phyloP scores from a whole-genome alignment of 768 basidiomycete genomes.

The Suillus tomentosus region DNA sequence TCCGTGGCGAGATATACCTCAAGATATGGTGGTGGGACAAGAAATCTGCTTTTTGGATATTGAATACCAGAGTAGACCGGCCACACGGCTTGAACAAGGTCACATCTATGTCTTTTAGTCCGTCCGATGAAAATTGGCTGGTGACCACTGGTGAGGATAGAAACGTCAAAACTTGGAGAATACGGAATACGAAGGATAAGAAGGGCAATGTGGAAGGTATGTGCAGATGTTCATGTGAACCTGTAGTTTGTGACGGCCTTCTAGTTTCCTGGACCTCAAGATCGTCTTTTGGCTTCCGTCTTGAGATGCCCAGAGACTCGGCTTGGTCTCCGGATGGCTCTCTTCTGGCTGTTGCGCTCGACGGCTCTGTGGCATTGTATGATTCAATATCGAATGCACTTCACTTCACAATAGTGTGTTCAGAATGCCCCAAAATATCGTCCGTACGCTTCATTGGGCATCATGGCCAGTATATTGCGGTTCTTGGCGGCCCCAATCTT shows the following conservation, averaged over 20 bases:
- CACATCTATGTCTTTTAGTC: constrained; percentile 70
- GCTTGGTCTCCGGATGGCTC: constrained; percentile 89
- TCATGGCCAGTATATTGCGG: constrained; percentile 70
- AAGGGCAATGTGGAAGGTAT: constrained; percentile 54
- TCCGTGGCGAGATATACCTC: constrained; percentile 71
- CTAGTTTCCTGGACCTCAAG: constrained; percentile 74
- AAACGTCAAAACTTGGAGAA: constrained; percentile 79
- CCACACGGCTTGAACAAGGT: constrained; percentile 76
- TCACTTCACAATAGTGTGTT: constrained; percentile 58
- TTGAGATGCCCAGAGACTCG: constrained; percentile 62
- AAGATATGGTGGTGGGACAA: constrained; percentile 91
- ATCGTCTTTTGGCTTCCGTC: constrained; percentile 69
- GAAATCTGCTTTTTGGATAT: constrained; percentile 59
- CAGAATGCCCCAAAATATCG: constrained; percentile 48
- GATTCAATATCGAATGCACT: constrained; percentile 65
- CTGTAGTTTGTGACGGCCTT: constrained; percentile 8
- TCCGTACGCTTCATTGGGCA: constrained; percentile 68
- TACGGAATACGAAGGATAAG: constrained; percentile 48
- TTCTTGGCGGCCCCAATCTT: constrained; percentile 49
- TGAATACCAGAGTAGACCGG: constrained; percentile 88
- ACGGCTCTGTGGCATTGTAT: constrained; percentile 70
- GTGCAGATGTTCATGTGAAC: constrained; percentile 18
- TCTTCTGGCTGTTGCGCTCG: constrained; percentile 74
- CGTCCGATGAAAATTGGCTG: constrained; percentile 48
- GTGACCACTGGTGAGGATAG: constrained; percentile 79